Base-by-base conservation (phyloP, 140 eudicot genomes). In the Erigeron philadelphicus region DNA sequence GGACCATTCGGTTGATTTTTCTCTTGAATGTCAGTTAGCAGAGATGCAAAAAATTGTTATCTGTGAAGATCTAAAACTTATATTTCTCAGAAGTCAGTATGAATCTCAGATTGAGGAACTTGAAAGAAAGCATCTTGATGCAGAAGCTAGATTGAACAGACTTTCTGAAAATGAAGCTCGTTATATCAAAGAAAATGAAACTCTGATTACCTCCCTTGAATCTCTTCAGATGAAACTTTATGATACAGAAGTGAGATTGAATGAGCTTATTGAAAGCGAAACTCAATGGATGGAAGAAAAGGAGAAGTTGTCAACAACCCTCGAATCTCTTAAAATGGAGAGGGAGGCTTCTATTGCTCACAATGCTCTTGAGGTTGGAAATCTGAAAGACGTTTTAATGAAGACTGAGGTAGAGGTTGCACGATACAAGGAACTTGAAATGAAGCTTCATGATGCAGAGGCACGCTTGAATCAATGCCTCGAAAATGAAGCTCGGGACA, bases 51-150 rank as follows among this genome's bases (percentile, higher is more conserved):
- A 80, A 23, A 12, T 41, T 13, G 18, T 75, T 9, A 59, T 87
- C 45, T 80, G 81, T 19, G 83, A 80, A 47, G 97, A 91, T 72
- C 73, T 91, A 75, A 72, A 63, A 11, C 64, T 70, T n/a, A 46
- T 72, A 69, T 82, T 71, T 71, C 50, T 84, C 25, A 66, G 44
- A 65, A 68, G 67, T 44, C 90, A 88, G 59, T 77, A 75, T 46
- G 88, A 83, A 60, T 69, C 74, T 64, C 25, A 60, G 45, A 44
- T 61, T 6, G 75, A 76, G 49, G 87, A 80, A 71, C 81, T 87
- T 70, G 81, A 81, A 67, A 71, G 68, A 11, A 64, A 68, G 73
- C 68, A 83, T 79, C 67, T 61, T 71, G 81, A 76, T 61, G 21
- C 66, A 21, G 85, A 75, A 76, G 70, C 68, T 15, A 63, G 41